Evolutionary conservation across 2,329 filamentous ascomycete species (phyloP), one percentile per base, ranked within the genome.

Genomic region (Westerdykella sp.): DNA sequence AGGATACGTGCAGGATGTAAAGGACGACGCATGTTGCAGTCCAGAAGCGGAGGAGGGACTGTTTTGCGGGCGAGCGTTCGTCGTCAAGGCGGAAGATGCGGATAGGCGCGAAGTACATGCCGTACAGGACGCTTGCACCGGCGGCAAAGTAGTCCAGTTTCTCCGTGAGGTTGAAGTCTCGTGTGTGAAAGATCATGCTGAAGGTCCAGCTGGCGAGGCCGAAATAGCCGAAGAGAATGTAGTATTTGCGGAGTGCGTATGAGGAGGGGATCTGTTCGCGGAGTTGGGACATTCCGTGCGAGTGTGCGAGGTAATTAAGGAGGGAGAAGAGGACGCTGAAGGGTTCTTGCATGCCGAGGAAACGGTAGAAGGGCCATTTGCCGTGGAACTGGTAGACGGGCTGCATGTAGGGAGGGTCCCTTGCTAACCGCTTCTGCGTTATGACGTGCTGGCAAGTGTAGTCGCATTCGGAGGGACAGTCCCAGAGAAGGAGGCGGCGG

Each of bases 141-240:
- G 93, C 93, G 14, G 80, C 93, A 62, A 96, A 95, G 70, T 98
- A 98, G 69, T 98, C 93, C 70, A 96, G 71, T 70, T 95, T 87
- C 74, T 98, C 93, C 14, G 93, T 98, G 35, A 84, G 51, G 13
- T 70, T 67, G 62, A 93, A 95, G 69, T 98, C 93, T 41, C 93
- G 76, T 0, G 85, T 89, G 68, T 98, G 93, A 69, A 98, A 98
- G 44, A 96, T 70, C 73, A 90, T 84, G 70, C 86, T 93, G 67
- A 88, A 90, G 34, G 81, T 73, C 93, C 93, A 98, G 57, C 85
- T 85, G 6, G 79, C 79, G 56, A 93, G 77, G 40, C 90, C 88
- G 56, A 93, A 78, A 66, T 85, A 85, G 51, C 87, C 85, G 60
- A 97, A 85, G 41, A 74, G 67, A 42, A 88, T 67, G 66, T 96